Percentiles rank a stretch among this genome's conserved stretches.
Evolutionary conservation across 129 eudicot genomes (phyloP).

Genomic region (Smallanthus sonchifolius): DNA sequence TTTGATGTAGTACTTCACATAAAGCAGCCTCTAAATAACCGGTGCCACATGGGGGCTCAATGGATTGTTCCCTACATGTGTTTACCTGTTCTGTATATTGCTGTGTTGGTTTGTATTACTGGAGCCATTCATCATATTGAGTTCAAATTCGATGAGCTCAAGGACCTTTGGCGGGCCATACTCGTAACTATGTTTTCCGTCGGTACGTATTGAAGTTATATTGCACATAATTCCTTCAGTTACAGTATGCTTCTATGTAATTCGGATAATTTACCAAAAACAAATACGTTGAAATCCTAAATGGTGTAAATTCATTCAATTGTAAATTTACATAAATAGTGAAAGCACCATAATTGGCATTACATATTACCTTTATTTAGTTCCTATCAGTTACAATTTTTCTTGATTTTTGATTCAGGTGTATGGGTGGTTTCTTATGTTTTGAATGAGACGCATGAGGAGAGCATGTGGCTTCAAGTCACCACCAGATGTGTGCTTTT

Average conservation of each 20-base stretch:
- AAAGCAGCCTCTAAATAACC: slow-evolving; percentile 53
- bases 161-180: slow-evolving; percentile 93
- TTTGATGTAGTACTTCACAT: slow-evolving; percentile 58
- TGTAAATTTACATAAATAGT: background rate
- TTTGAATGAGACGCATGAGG: slow-evolving; percentile 75
- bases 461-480: slow-evolving; percentile 62
- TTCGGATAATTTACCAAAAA: background rate
- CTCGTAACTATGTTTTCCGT: slow-evolving; percentile 53
- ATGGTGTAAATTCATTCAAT: background rate
- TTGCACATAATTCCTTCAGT: background rate
- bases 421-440: slow-evolving; percentile 69
- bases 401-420: slow-evolving; percentile 35
- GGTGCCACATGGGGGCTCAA: slow-evolving; percentile 70
- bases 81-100: slow-evolving; percentile 64
- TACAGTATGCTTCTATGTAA: background rate
- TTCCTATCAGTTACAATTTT: slow-evolving; percentile 7
- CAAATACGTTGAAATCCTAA: background rate
- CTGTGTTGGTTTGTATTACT: slow-evolving; percentile 58
- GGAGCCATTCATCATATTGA: slow-evolving; percentile 79
- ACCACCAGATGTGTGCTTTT: slow-evolving; percentile 66
- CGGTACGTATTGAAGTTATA: slow-evolving; percentile 34
- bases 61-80: slow-evolving; percentile 55
- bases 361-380: background rate
- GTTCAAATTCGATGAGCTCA: slow-evolving; percentile 85
- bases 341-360: background rate